These are phyloP conservation scores for Suillus americanus DNA, from an alignment of 768 basidiomycete genomes.

Conservation along the genomic window DNA sequence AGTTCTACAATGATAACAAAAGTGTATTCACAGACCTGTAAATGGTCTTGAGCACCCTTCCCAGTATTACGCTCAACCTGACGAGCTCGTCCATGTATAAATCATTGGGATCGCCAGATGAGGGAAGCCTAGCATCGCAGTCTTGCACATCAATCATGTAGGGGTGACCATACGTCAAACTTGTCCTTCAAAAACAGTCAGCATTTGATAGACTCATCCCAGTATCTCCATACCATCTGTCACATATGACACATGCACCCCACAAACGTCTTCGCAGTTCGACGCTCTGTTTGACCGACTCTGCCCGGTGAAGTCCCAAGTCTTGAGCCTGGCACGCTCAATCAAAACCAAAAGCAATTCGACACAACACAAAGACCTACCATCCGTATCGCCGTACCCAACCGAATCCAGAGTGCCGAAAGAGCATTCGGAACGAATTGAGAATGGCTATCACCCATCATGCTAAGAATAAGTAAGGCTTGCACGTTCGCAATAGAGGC, in stretches of 20 bases:
- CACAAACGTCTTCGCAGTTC: conserved; percentile 89
- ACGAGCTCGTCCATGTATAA: conserved; percentile 90
- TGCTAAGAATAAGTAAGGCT: conserved; percentile 79
- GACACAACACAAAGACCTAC: conserved; percentile 41
- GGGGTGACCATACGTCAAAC: conserved; percentile 88
- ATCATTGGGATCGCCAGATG: conserved; percentile 77
- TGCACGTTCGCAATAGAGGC: conserved; percentile 87
- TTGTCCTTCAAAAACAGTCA: conserved; percentile 54
- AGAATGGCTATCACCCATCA: conserved; percentile 90
- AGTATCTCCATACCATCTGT: conserved; percentile 69
- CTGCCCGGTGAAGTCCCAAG: conserved; percentile 90
- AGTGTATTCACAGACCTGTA: conserved; percentile 61
- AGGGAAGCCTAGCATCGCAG: conserved; percentile 92
- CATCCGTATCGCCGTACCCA: conserved; percentile 93
- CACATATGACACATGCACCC: conserved; percentile 92
- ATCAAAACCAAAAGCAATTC: conserved; percentile 14
- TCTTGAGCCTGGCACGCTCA: conserved; percentile 77
- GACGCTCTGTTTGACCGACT: conserved; percentile 79
- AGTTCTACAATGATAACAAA: conserved; percentile 7
- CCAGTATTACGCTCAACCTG: conserved; percentile 87
- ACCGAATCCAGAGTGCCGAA: conserved; percentile 82
- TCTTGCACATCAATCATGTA: conserved; percentile 96
- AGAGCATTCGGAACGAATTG: conserved; percentile 84
- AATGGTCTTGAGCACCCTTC: conserved; percentile 88
- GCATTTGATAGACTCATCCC: conserved; percentile 4